These are phyloP conservation scores for Hypoxylon sp. DNA, from an alignment of 2,329 filamentous ascomycete species.

Conservation along the genomic window DNA sequence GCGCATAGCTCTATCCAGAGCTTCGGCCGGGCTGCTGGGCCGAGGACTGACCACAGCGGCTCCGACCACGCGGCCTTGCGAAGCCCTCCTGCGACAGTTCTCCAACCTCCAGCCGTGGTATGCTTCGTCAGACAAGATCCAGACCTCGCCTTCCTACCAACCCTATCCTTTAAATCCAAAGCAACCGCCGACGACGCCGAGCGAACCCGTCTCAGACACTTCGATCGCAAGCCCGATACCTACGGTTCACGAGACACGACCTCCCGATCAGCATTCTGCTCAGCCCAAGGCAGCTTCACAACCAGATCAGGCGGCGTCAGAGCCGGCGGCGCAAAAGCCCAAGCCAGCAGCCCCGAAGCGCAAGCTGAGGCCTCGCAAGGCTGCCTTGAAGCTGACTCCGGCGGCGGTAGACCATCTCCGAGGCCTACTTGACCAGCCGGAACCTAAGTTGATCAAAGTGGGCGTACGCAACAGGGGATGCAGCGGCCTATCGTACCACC, in stretches of 20 bases:
- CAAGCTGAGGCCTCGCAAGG: conserved; percentile 83
- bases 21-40: conserved; percentile 39
- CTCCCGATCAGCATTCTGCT: conserved; percentile 48
- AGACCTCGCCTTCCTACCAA: conserved; percentile 54
- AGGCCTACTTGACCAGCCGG: conserved; percentile 79
- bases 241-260: conserved; percentile 62
- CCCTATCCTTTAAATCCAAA: conserved; percentile 58
- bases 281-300: conserved; percentile 25
- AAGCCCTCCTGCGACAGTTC: conserved; percentile 53
- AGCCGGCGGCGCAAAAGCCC: conserved; percentile 72
- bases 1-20: conserved; percentile 46
- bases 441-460: conserved; percentile 92
- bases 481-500: conserved; percentile 89
- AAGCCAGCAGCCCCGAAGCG: conserved; percentile 66
- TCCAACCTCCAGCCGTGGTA: conserved; percentile 46
- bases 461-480: conserved; percentile 94
- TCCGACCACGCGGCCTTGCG: conserved; percentile 51
- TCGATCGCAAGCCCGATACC: conserved; percentile 59
- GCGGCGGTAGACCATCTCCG: conserved; percentile 81
- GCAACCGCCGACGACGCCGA: conserved; percentile 51
- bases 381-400: conserved; percentile 86
- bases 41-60: conserved; percentile 49
- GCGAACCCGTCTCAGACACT: conserved; percentile 55
- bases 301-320: conserved; percentile 58
- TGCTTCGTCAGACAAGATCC: conserved; percentile 41